These are phyloP conservation scores for Xylariaceae sp. DNA, from an alignment of 2,329 filamentous ascomycete genomes.

Conservation along the genomic window DNA sequence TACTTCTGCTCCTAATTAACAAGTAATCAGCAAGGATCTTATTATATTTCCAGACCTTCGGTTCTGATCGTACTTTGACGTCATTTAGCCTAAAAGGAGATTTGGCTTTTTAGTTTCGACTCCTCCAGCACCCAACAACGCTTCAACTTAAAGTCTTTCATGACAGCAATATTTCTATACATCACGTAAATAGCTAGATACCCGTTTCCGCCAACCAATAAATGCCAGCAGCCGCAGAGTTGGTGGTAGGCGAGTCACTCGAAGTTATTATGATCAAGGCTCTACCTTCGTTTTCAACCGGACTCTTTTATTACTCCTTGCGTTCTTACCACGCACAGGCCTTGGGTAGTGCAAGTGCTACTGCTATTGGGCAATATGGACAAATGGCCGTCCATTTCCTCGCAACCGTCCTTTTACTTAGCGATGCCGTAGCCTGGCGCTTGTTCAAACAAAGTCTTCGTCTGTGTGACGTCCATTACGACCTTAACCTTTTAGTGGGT, in stretches of 20 bases:
- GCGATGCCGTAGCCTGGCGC: not conserved
- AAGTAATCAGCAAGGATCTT: no score
- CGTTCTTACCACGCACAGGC: not conserved
- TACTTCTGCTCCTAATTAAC: no score
- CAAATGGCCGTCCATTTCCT: slow-evolving; percentile 5
- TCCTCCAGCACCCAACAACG: no score
- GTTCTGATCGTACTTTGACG: slow-evolving; percentile 2
- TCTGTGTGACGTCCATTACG: no score
- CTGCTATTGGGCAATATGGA: not conserved
- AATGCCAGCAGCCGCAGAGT: slow-evolving; percentile 5
- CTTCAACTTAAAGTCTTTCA: no score
- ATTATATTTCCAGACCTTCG: no score
- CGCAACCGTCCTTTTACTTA: not conserved
- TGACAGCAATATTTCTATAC: no score
- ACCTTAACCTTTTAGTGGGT: no score
- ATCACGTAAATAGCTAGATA: no score
- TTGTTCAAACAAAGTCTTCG: not conserved
- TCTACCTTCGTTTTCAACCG: slow-evolving; percentile 5
- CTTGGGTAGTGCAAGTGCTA: slow-evolving; percentile 1
- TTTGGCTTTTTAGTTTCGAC: no score
- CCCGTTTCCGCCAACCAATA: no score
- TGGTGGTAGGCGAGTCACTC: slow-evolving; percentile 5
- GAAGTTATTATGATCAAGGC: slow-evolving; percentile 1
- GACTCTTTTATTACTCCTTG: not conserved
- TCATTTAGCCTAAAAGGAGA: slow-evolving; percentile 4